phyloP scores from a whole-genome alignment of 1,284 basidiomycete species.

The Moniliophthora roreri region DNA sequence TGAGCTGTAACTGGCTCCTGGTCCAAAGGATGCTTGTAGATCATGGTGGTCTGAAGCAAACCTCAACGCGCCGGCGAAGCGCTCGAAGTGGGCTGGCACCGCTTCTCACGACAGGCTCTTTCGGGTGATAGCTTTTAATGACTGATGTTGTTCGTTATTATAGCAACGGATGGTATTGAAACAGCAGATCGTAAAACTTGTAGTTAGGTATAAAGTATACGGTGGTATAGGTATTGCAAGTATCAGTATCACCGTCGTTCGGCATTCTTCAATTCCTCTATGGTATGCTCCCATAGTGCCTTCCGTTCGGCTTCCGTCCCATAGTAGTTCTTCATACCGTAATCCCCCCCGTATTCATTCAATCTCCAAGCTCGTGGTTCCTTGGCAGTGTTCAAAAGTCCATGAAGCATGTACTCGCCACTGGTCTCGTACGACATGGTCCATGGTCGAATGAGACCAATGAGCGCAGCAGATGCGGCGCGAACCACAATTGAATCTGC shows the following conservation, averaged over 20 bases:
- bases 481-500: conserved; percentile 1
- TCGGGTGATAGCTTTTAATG: too few relatives aligned
- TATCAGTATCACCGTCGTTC: not conserved
- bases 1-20: too few relatives aligned
- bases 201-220: too few relatives aligned
- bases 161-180: too few relatives aligned
- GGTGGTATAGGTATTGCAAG: too few relatives aligned
- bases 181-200: too few relatives aligned
- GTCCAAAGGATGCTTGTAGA: too few relatives aligned
- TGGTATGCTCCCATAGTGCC: conserved; percentile 10
- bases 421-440: not conserved
- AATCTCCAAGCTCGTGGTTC: conserved; percentile 3
- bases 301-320: not conserved
- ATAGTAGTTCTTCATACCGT: conserved; percentile 1
- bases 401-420: conserved; percentile 9
- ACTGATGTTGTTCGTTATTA: too few relatives aligned
- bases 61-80: too few relatives aligned
- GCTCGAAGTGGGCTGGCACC: too few relatives aligned
- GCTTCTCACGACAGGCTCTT: too few relatives aligned
- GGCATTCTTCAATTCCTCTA: conserved; percentile 4
- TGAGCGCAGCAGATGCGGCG: not conserved
- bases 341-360: conserved; percentile 5
- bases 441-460: not conserved
- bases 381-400: conserved; percentile 3
- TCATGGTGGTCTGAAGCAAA: too few relatives aligned